Conservation (phyloP, 371 early-diverging fungal species). For the Mortierella sp. region DNA sequence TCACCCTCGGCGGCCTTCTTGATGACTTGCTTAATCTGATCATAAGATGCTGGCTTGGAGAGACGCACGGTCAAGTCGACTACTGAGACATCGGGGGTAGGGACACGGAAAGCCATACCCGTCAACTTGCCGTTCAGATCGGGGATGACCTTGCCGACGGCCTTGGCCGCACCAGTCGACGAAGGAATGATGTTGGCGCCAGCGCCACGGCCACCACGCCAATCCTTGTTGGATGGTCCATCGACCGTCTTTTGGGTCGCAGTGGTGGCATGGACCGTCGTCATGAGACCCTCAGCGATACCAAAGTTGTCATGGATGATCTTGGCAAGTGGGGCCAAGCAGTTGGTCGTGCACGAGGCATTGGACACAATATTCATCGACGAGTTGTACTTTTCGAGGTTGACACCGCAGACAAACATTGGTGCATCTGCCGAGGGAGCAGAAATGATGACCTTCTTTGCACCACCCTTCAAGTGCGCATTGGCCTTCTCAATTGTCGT, state of each 20-base stretch:
- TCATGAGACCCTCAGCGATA: constrained; percentile 91
- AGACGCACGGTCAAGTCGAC: constrained; percentile 98
- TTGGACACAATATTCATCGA: constrained; percentile 88
- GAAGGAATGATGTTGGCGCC: constrained; percentile 99
- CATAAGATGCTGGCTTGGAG: constrained; percentile 90
- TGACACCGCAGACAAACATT: constrained; percentile 87
- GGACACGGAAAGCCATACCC: constrained; percentile 99
- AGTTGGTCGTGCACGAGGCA: constrained; percentile 98
- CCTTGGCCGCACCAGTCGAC: constrained; percentile 99
- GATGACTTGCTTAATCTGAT: constrained; percentile 87
- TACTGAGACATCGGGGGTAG: constrained; percentile 97
- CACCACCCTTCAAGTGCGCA: constrained; percentile 90
- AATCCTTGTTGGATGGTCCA: constrained; percentile 97
- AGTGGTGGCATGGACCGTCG: constrained; percentile 98
- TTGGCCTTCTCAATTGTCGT: constrained; percentile 86
- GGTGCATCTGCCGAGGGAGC: constrained; percentile 93
- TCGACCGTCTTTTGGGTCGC: constrained; percentile 99
- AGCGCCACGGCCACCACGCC: constrained; percentile 97
- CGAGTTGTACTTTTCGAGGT: constrained; percentile 60
- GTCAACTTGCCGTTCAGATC: constrained; percentile 96
- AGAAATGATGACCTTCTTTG: constrained; percentile 97
- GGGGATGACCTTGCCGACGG: constrained; percentile 99
- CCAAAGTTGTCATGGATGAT: constrained; percentile 96
- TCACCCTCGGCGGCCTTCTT: constrained; percentile 83
- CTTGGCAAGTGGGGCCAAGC: constrained; percentile 99